phyloP scores from a whole-genome alignment of 495 filamentous ascomycete species.

The Penicillium paxilli region DNA sequence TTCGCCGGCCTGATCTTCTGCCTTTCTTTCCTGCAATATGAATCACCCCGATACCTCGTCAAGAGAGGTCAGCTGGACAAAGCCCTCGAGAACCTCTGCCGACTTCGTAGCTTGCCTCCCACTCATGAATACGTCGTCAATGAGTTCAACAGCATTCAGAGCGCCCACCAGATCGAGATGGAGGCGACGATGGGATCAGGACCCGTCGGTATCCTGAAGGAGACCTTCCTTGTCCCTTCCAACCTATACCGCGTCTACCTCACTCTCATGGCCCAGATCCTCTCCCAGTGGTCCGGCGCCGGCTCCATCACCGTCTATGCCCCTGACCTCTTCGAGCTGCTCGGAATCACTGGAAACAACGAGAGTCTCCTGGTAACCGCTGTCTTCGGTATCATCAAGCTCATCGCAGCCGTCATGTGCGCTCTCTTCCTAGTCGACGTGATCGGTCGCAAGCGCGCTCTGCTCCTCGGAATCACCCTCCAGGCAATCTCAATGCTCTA shows the following conservation, averaged over 20 bases:
- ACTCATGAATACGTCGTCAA: constrained; percentile 48
- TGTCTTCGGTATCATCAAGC: constrained; percentile 71
- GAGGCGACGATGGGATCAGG: constrained; percentile 60
- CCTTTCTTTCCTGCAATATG: constrained; percentile 63
- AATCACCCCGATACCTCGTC: constrained; percentile 64
- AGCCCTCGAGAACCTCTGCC: constrained; percentile 45
- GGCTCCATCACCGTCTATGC: constrained; percentile 68
- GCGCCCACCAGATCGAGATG: constrained; percentile 68
- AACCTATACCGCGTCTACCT: constrained; percentile 68
- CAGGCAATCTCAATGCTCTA: constrained; percentile 68
- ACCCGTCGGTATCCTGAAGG: constrained; percentile 55
- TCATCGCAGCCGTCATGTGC: constrained; percentile 61
- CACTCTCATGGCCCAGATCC: constrained; percentile 56
- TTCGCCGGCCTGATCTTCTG: constrained; percentile 67
- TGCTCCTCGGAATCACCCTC: constrained; percentile 62
- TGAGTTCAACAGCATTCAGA: constrained; percentile 64
- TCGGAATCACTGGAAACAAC: constrained; percentile 61
- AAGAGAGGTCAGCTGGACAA: constrained; percentile 55
- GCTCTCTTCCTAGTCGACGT: constrained; percentile 74
- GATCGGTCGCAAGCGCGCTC: constrained; percentile 69
- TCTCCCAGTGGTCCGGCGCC: constrained; percentile 71
- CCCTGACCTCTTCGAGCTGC: constrained; percentile 62
- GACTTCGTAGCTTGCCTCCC: constrained; percentile 39
- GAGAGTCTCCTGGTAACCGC: constrained; percentile 66
- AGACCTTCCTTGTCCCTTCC: constrained; percentile 57